Evolutionary conservation across 179 eudicot species (phyloP).

Genomic region (Pouteria campechiana): DNA sequence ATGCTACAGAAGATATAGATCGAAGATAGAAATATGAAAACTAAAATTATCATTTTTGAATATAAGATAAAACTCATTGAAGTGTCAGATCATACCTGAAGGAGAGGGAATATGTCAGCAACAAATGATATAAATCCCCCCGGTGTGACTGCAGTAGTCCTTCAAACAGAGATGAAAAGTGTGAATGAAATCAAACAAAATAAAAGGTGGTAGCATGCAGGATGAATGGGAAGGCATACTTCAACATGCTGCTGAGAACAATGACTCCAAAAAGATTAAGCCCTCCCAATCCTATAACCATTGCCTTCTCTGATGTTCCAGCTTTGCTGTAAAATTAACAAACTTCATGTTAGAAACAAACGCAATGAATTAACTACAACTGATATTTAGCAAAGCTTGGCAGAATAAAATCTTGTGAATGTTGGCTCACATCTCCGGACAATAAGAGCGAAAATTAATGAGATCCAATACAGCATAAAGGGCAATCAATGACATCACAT

Average conservation of each 20-base stretch:
- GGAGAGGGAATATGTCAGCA: slow-evolving; percentile 61
- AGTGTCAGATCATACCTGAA: slow-evolving; percentile 55
- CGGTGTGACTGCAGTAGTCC: slow-evolving; percentile 42
- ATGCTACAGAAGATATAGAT: too few relatives aligned
- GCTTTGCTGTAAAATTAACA: slow-evolving; percentile 54
- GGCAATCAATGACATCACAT: too few relatives aligned
- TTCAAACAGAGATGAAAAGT: slow-evolving; percentile 18
- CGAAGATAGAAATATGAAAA: too few relatives aligned
- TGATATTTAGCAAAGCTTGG: too few relatives aligned
- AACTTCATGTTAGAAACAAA: neutral
- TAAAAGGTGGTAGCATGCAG: neutral
- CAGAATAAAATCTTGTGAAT: too few relatives aligned
- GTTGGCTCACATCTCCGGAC: too few relatives aligned
- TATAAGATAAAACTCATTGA: neutral
- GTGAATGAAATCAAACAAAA: neutral
- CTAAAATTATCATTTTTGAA: neutral
- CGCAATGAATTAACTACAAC: neutral
- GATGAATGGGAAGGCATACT: slow-evolving; percentile 23
- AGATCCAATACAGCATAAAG: too few relatives aligned
- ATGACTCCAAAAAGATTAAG: slow-evolving; percentile 85
- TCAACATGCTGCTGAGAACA: slow-evolving; percentile 65
- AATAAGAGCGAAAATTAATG: too few relatives aligned
- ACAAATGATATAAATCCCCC: slow-evolving; percentile 73
- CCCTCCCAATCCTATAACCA: slow-evolving; percentile 85
- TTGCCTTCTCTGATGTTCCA: slow-evolving; percentile 62